Evolutionary conservation across 140 eudicot genomes (phyloP).

Genomic region (Cichorium intybus): DNA sequence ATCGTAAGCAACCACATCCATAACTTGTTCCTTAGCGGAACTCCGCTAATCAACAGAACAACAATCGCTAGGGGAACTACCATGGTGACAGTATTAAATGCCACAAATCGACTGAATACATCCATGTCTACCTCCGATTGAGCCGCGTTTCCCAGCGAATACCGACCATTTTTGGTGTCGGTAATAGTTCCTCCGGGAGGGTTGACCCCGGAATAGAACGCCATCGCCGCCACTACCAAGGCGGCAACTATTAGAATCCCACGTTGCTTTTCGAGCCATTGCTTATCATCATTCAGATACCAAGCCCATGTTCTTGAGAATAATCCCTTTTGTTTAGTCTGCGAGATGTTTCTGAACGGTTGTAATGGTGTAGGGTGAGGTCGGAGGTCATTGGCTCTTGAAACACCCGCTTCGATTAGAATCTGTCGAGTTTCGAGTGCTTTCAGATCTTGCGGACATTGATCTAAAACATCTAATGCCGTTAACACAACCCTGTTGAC

Average conservation of each 20-base stretch:
- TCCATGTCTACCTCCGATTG: slow-evolving; percentile 30
- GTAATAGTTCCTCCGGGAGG: slow-evolving; percentile 28
- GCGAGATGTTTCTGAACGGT: background rate
- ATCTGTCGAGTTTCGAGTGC: slow-evolving; percentile 18
- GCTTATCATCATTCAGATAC: slow-evolving; percentile 12
- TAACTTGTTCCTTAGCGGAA: slow-evolving; percentile 21
- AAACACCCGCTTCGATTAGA: slow-evolving; percentile 27
- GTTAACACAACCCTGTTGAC: slow-evolving; percentile 23
- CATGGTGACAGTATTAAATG: slow-evolving; percentile 19
- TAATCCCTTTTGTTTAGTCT: slow-evolving; percentile 10
- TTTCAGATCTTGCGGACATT: slow-evolving; percentile 24
- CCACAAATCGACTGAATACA: slow-evolving; percentile 3
- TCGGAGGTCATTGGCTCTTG: slow-evolving; percentile 23
- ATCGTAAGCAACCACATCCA: slow-evolving; percentile 33
- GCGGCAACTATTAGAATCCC: slow-evolving; percentile 27
- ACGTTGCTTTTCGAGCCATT: slow-evolving; percentile 32
- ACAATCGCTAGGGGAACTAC: slow-evolving; percentile 18
- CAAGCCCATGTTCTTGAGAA: slow-evolving; percentile 25
- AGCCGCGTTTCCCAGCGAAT: slow-evolving; percentile 28
- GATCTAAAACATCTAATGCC: slow-evolving; percentile 25
- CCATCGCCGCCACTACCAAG: slow-evolving; percentile 21
- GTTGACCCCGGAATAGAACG: slow-evolving; percentile 19
- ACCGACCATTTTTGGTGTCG: slow-evolving; percentile 13
- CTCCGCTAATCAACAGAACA: slow-evolving; percentile 22
- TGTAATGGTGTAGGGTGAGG: slow-evolving; percentile 9